Percentiles rank a stretch among this genome's conserved stretches.
Evolutionary conservation across 495 filamentous ascomycete species (phyloP).

Genomic region (Aspergillus panamensis): DNA sequence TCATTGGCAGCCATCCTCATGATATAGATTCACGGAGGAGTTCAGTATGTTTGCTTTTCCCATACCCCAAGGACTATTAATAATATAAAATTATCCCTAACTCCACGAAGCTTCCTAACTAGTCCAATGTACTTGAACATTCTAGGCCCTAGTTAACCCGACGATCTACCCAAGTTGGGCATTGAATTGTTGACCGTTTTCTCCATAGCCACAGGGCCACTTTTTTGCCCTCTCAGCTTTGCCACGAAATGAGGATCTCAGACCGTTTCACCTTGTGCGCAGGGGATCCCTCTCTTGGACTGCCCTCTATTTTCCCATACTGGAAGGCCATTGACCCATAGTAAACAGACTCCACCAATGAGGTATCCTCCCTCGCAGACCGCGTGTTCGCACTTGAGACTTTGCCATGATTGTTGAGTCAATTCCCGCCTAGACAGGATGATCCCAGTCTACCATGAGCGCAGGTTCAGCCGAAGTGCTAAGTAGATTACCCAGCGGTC

Average conservation of each 20-base stretch:
- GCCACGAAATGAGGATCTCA: constrained; percentile 21
- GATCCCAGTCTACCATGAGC: neutral
- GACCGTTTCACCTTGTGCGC: constrained; percentile 11
- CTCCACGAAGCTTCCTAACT: neutral
- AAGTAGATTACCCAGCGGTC: neutral
- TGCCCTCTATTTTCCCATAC: neutral
- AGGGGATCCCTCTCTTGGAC: constrained; percentile 2
- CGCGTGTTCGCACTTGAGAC: constrained; percentile 3
- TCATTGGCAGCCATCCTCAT: no score
- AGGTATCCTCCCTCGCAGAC: neutral
- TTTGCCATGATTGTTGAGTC: constrained; percentile 1
- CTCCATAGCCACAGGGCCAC: constrained; percentile 18
- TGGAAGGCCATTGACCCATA: neutral
- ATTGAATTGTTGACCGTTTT: constrained; percentile 18
- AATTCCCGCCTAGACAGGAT: neutral
- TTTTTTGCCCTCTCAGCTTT: constrained; percentile 18
- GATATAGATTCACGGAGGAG: no score
- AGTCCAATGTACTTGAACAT: neutral
- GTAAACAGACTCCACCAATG: neutral
- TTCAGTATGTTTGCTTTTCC: neutral
- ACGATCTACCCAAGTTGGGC: constrained; percentile 21
- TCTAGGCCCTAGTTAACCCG: constrained; percentile 20
- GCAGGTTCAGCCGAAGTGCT: neutral
- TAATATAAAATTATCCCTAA: neutral
- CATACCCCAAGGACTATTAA: neutral